These are phyloP conservation scores for Mortierella sp. DNA, from an alignment of 371 early-diverging fungal genomes.

Conservation along the genomic window DNA sequence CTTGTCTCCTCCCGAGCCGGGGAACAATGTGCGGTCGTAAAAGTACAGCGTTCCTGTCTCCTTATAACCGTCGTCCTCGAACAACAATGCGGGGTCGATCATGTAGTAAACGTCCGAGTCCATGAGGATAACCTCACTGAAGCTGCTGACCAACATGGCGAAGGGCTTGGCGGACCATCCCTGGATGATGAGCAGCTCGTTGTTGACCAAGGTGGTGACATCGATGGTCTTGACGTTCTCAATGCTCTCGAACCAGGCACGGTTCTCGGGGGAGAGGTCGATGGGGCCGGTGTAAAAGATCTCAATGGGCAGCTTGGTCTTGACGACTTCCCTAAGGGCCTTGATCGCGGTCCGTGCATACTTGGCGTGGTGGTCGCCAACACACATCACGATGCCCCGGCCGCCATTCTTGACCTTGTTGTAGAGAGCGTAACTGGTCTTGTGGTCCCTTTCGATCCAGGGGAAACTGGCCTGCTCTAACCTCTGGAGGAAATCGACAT, in stretches of 20 bases:
- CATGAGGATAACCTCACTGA: constrained; percentile 77
- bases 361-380: constrained; percentile 74
- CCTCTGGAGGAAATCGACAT: constrained; percentile 33
- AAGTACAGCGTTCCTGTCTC: constrained; percentile 75
- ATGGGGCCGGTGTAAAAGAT: constrained; percentile 72
- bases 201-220: constrained; percentile 65
- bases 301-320: constrained; percentile 79
- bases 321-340: constrained; percentile 66
- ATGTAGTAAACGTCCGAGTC: constrained; percentile 85
- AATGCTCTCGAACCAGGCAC: constrained; percentile 61
- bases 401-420: constrained; percentile 42
- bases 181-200: constrained; percentile 60
- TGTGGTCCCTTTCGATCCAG: constrained; percentile 34
- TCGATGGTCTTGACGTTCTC: constrained; percentile 66
- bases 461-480: constrained; percentile 47
- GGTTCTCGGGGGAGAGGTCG: constrained; percentile 64
- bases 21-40: constrained; percentile 72
- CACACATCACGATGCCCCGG: constrained; percentile 79
- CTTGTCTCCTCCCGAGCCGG: constrained; percentile 56
- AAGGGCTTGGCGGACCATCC: constrained; percentile 80
- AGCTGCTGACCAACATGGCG: constrained; percentile 74
- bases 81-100: constrained; percentile 70
- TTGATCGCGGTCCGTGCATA: constrained; percentile 71
- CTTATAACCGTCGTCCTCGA: constrained; percentile 70
- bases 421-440: constrained; percentile 32